Percentiles rank a stretch among this genome's conserved stretches.
phyloP scores from a whole-genome alignment of 768 basidiomycete genomes.

The Tulasnella sp. region DNA sequence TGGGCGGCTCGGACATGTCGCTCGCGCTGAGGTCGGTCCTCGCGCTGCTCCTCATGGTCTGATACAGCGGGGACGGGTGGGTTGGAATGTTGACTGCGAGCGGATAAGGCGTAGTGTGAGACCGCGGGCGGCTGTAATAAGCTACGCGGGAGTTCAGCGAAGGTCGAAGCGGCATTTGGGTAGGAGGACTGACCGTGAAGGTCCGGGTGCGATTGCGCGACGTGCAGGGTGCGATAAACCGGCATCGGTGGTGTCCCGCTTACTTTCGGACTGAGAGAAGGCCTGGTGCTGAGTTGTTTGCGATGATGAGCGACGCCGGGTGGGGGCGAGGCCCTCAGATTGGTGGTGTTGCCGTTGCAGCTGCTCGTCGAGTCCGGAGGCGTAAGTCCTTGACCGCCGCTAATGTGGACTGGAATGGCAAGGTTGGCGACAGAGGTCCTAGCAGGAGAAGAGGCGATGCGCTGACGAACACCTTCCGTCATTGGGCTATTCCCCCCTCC shows the following conservation, averaged over 20 bases:
- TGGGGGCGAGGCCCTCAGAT: slow-evolving; percentile 1
- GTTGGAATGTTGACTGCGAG: slow-evolving; percentile 16
- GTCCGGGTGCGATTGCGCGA: slow-evolving; percentile 23
- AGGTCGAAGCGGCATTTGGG: not conserved
- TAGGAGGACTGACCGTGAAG: not conserved
- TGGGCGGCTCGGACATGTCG: slow-evolving; percentile 25
- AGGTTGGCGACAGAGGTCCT: not conserved
- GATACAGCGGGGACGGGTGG: slow-evolving; percentile 10
- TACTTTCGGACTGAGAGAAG: not conserved
- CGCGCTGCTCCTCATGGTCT: not conserved
- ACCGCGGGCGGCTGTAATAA: slow-evolving; percentile 17
- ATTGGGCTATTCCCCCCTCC: not conserved
- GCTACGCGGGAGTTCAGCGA: not conserved
- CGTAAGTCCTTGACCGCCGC: slow-evolving; percentile 9
- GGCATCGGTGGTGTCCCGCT: not conserved
- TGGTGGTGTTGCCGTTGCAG: not conserved
- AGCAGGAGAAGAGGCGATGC: slow-evolving; percentile 19
- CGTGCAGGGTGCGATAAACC: slow-evolving; percentile 18
- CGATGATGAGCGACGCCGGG: slow-evolving; percentile 11
- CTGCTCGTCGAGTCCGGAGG: not conserved
- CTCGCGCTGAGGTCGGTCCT: slow-evolving; percentile 21
- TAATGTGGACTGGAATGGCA: slow-evolving; percentile 16
- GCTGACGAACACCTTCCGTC: slow-evolving; percentile 14
- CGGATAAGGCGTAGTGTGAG: slow-evolving; percentile 25
- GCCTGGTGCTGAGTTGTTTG: slow-evolving; percentile 11